These are phyloP conservation scores for Leccinum truebloodii DNA, from an alignment of 768 basidiomycete genomes.

Conservation along the genomic window DNA sequence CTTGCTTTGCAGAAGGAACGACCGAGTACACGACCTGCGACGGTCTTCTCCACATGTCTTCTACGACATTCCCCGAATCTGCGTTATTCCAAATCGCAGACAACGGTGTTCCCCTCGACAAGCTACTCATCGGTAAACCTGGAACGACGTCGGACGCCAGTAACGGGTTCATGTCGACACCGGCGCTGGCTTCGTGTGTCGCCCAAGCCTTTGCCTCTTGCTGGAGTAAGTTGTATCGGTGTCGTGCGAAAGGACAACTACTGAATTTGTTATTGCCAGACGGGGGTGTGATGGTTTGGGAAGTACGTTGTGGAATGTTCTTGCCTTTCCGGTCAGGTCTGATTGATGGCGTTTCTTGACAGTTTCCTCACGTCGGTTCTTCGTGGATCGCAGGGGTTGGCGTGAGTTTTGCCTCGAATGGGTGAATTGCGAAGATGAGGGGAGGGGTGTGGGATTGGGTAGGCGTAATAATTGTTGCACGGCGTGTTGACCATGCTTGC, in stretches of 20 bases:
- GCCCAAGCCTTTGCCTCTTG: conserved; percentile 37
- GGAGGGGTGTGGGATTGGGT: not conserved
- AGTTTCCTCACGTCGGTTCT: not conserved
- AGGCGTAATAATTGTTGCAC: not conserved
- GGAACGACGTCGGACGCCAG: conserved; percentile 40
- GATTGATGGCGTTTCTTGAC: not conserved
- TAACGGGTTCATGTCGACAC: conserved; percentile 55
- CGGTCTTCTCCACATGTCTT: not conserved
- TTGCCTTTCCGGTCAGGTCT: not conserved
- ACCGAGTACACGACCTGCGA: conserved; percentile 32
- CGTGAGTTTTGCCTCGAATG: not conserved
- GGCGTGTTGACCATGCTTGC: not conserved
- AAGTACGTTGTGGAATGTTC: not conserved
- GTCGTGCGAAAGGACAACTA: not conserved
- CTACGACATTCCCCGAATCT: not conserved
- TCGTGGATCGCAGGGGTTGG: not conserved
- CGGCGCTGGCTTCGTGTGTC: conserved; percentile 59
- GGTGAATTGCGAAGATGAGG: not conserved
- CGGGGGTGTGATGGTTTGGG: not conserved
- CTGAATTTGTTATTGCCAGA: not conserved
- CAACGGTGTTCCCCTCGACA: conserved; percentile 50
- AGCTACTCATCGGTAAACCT: conserved; percentile 62
- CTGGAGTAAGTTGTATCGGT: not conserved
- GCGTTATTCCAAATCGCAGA: not conserved
- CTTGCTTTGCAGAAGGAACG: conserved; percentile 31